phyloP scores from a whole-genome alignment of 345 rosid species.

The Raphanus raphanistrum region DNA sequence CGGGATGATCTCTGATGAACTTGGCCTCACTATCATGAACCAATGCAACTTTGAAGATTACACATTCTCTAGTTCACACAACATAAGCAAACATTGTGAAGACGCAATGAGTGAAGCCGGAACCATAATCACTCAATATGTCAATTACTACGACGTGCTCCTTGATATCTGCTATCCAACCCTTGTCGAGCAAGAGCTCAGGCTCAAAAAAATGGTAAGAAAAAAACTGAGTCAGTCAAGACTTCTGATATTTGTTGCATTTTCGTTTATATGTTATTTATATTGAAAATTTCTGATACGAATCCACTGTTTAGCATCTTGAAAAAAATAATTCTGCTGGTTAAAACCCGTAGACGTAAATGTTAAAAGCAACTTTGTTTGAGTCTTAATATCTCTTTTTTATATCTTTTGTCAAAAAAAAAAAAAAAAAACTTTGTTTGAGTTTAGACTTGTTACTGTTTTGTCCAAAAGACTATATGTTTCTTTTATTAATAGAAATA shows the following conservation, averaged over 20 bases:
- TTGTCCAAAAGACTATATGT: not conserved
- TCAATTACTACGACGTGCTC: slow-evolving; percentile 76
- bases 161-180: slow-evolving; percentile 83
- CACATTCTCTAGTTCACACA: slow-evolving; percentile 56
- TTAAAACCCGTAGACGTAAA: not conserved
- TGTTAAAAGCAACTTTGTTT: no score
- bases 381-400: no score
- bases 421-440: no score
- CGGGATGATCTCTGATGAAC: slow-evolving; percentile 94
- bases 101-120: slow-evolving; percentile 56
- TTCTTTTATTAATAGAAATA: not conserved
- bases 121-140: slow-evolving; percentile 56
- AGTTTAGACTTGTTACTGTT: no score
- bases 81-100: slow-evolving; percentile 49
- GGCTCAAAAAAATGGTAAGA: slow-evolving; percentile 67
- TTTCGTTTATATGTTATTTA: not conserved
- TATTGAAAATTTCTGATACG: not conserved
- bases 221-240: not conserved
- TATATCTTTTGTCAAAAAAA: no score
- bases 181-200: slow-evolving; percentile 82
- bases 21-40: slow-evolving; percentile 64
- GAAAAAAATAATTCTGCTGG: not conserved
- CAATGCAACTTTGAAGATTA: slow-evolving; percentile 85
- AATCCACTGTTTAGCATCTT: not conserved
- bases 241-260: not conserved